A percentile compares a stretch with the other conserved stretches of the same genome.
Conservation (phyloP, 768 basidiomycete genomes). For the Naematelia encephala region DNA sequence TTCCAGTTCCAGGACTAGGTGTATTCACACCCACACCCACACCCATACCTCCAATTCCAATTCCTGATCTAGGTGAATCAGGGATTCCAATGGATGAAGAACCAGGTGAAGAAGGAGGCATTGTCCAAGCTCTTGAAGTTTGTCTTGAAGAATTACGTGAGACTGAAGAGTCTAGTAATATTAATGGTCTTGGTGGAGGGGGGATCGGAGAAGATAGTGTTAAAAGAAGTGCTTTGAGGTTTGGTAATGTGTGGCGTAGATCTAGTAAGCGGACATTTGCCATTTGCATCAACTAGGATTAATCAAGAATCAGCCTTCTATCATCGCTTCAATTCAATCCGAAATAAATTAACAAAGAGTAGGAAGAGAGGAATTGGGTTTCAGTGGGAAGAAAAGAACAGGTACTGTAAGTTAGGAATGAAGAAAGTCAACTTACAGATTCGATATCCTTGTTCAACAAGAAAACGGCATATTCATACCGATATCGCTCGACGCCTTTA, state of each 20-base stretch:
- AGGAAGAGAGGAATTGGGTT: too few species aligned
- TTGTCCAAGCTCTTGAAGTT: conserved; percentile 4
- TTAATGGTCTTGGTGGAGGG: conserved; percentile 2
- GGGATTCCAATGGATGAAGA: background rate
- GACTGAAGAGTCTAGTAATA: background rate
- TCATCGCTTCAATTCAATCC: background rate
- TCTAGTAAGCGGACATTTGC: conserved; percentile 84
- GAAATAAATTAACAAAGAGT: too few species aligned
- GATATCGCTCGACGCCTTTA: conserved; percentile 89
- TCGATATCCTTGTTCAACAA: conserved; percentile 96
- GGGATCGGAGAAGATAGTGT: conserved; percentile 53
- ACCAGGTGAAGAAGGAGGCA: background rate
- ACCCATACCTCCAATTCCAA: background rate
- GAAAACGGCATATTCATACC: conserved; percentile 97
- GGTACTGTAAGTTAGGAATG: too few species aligned
- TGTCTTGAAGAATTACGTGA: conserved; percentile 1
- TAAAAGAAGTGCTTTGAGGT: conserved; percentile 87
- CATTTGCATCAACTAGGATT: conserved; percentile 87
- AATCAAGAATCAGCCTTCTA: too few species aligned
- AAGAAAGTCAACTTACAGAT: conserved; percentile 59
- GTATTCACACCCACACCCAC: background rate
- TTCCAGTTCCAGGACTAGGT: too few species aligned
- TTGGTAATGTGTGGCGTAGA: conserved; percentile 92
- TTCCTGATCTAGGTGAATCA: background rate
- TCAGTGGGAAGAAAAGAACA: too few species aligned